phyloP scores from a whole-genome alignment of 495 filamentous ascomycete genomes.

The Daldinia vernicosa region DNA sequence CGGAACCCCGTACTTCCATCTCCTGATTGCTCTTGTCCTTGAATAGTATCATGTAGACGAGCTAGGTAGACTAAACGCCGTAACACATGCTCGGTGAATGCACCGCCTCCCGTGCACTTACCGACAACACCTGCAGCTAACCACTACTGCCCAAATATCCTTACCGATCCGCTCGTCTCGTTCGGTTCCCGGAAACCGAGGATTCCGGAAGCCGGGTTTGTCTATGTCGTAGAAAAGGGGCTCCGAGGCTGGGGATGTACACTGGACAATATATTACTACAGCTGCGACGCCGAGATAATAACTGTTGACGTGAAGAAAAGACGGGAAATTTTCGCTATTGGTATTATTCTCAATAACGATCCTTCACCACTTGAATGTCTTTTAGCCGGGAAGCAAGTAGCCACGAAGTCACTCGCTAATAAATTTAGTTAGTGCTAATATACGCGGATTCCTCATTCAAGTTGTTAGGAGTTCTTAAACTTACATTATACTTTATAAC shows the following conservation, averaged over 20 bases:
- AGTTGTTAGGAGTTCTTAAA: no score
- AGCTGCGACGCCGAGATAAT: not conserved
- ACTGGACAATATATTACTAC: not conserved
- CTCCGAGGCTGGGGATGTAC: not conserved
- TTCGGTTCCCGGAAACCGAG: not conserved
- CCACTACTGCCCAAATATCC: not conserved
- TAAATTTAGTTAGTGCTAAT: no score
- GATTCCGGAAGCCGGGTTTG: not conserved
- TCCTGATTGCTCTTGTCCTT: not conserved
- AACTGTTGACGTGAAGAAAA: not conserved
- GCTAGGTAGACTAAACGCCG: not conserved
- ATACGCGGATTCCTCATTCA: no score
- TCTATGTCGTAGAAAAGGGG: not conserved
- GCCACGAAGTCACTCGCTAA: no score
- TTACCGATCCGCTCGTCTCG: not conserved
- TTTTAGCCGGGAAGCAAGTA: no score
- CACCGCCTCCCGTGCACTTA: not conserved
- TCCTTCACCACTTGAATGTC: no score
- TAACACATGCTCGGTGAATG: not conserved
- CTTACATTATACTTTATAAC: no score
- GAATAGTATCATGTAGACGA: not conserved
- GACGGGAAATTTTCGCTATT: not conserved
- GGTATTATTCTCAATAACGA: not conserved
- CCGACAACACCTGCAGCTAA: not conserved
- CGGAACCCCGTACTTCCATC: not conserved